Conservation (phyloP, 1,284 basidiomycete genomes). For the Apiotrichum laibachii region DNA sequence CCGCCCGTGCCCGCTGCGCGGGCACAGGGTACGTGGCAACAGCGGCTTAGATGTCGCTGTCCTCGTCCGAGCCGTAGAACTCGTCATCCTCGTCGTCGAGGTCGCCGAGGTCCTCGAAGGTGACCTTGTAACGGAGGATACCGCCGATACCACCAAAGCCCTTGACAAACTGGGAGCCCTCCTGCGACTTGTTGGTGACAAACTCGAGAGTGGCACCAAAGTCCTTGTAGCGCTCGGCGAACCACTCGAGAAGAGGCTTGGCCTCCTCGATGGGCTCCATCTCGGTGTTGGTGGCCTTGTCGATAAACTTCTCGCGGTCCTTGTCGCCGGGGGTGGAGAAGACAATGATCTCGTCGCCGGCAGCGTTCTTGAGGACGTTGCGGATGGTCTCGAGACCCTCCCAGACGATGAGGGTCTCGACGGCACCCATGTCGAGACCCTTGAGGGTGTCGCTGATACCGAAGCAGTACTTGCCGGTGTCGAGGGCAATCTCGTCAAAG, state of each 20-base stretch:
- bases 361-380: slow-evolving; percentile 81
- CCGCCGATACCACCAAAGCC: slow-evolving; percentile 98
- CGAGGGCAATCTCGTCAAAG: slow-evolving; percentile 99
- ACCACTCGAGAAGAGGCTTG: slow-evolving; percentile 89
- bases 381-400: slow-evolving; percentile 90
- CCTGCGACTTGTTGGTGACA: slow-evolving; percentile 70
- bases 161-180: slow-evolving; percentile 97
- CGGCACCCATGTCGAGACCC: slow-evolving; percentile 91
- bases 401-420: slow-evolving; percentile 98
- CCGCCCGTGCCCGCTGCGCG: neutral
- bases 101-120: slow-evolving; percentile 73
- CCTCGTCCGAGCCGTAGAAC: slow-evolving; percentile 52
- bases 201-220: slow-evolving; percentile 91
- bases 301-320: slow-evolving; percentile 88
- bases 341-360: slow-evolving; percentile 74
- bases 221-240: slow-evolving; percentile 96
- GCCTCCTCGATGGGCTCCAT: slow-evolving; percentile 88
- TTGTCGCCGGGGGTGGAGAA: slow-evolving; percentile 71
- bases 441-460: slow-evolving; percentile 97
- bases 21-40: too few species aligned
- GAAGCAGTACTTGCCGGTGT: slow-evolving; percentile 97
- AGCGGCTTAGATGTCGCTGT: slow-evolving; percentile 31
- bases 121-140: slow-evolving; percentile 87
- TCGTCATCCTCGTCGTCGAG: slow-evolving; percentile 60
- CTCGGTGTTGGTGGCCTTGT: slow-evolving; percentile 89